A percentile compares a stretch with the other conserved stretches of the same genome.
Evolutionary conservation across 331 rosid genomes (phyloP).

Genomic region (Arachis monticola): DNA sequence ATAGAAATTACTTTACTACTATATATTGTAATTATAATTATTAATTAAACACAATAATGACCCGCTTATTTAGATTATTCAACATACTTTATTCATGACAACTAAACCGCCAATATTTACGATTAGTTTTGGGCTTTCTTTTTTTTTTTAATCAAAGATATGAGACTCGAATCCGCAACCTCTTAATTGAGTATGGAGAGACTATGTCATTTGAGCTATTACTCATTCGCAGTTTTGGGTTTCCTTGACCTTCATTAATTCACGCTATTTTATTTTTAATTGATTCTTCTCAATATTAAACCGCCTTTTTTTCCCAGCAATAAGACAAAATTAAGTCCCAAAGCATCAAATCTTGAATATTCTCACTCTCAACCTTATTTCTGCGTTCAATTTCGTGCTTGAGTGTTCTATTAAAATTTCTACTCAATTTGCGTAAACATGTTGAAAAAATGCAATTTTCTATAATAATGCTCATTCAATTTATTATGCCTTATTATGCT

Average conservation of each 20-base stretch:
- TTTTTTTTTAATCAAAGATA: too few species aligned
- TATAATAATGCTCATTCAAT: constrained; percentile 39
- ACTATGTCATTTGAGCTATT: too few species aligned
- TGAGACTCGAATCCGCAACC: too few species aligned
- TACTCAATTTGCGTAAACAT: constrained; percentile 32
- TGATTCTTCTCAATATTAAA: neutral
- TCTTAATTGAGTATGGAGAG: too few species aligned
- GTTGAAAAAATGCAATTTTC: constrained; percentile 42
- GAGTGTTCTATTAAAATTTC: neutral
- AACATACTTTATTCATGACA: too few species aligned
- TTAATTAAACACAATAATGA: neutral
- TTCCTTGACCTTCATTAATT: neutral
- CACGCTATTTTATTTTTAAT: neutral
- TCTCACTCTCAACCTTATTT: neutral
- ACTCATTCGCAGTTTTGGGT: neutral
- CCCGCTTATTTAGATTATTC: neutral
- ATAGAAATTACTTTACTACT: neutral
- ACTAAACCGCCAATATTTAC: constrained; percentile 11
- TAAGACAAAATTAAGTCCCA: neutral
- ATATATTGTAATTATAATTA: neutral
- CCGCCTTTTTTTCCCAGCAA: neutral
- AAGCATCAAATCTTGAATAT: neutral
- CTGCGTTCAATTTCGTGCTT: neutral
- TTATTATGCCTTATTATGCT: constrained; percentile 1
- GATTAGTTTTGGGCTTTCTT: neutral